Conservation (phyloP, 139 green algal species). For the Trebouxia sp. region DNA sequence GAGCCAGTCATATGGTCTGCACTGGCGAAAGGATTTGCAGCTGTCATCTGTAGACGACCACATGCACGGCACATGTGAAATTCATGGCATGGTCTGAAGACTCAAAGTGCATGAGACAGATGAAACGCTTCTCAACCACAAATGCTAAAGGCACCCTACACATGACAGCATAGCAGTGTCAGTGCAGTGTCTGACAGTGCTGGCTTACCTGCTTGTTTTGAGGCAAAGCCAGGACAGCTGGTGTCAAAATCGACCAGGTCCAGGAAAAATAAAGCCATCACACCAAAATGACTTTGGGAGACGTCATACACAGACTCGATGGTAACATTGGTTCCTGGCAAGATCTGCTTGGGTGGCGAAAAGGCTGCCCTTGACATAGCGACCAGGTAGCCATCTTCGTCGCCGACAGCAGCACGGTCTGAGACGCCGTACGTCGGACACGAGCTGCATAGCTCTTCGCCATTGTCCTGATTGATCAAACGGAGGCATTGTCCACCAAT, state of each 20-base stretch:
- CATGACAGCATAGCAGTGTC: neutral
- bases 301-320: conserved; percentile 3
- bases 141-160: neutral
- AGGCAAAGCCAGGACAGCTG: neutral
- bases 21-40: too few species aligned
- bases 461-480: conserved; percentile 10
- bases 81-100: too few species aligned
- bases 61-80: too few species aligned
- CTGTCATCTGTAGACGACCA: too few species aligned
- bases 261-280: conserved; percentile 12
- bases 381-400: neutral
- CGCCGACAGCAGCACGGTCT: neutral
- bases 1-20: too few species aligned
- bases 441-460: neutral
- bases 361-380: neutral
- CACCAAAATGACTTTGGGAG: neutral
- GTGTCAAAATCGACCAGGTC: neutral
- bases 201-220: too few species aligned
- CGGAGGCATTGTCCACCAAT: neutral
- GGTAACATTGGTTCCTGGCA: neutral
- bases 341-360: neutral
- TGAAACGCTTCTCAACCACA: too few species aligned
- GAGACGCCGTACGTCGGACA: neutral
- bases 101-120: too few species aligned
- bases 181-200: neutral